phyloP scores from a whole-genome alignment of 2,329 filamentous ascomycete species.

The Fusarium virguliforme region DNA sequence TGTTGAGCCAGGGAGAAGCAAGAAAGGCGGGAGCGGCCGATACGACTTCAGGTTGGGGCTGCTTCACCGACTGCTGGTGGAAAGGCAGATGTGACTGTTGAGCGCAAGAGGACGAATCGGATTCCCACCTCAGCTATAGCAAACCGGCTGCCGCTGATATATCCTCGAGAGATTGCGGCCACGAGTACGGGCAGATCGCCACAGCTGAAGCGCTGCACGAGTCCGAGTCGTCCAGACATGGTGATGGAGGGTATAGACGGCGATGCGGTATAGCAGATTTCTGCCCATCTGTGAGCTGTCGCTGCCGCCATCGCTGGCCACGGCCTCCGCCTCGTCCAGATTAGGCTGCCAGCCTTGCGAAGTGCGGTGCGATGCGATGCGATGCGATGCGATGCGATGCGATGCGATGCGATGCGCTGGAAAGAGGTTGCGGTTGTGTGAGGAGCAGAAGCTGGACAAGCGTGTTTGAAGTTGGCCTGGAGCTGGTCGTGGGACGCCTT shows the following conservation, averaged over 20 bases:
- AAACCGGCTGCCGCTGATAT: constrained; percentile 38
- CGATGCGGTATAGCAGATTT: constrained; percentile 22
- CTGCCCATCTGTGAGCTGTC: constrained; percentile 17
- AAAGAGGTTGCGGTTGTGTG: constrained; percentile 35
- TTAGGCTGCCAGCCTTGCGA: constrained; percentile 16
- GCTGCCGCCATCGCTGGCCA: not conserved
- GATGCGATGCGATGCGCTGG: constrained; percentile 7
- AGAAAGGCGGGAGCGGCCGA: constrained; percentile 34
- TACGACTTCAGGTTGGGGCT: constrained; percentile 29
- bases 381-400: too few species aligned
- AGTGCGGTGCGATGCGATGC: not conserved
- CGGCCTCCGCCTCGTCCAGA: constrained; percentile 28
- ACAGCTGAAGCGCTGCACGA: constrained; percentile 12
- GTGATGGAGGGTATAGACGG: constrained; percentile 45
- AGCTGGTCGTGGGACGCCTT: constrained; percentile 31
- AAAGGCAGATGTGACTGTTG: constrained; percentile 29
- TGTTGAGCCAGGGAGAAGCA: constrained; percentile 42
- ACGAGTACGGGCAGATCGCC: constrained; percentile 22
- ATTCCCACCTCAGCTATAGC: constrained; percentile 29
- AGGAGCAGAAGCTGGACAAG: constrained; percentile 40
- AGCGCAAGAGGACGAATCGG: constrained; percentile 30
- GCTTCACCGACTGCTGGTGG: constrained; percentile 23
- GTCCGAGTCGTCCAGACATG: constrained; percentile 9
- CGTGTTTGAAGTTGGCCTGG: constrained; percentile 51
- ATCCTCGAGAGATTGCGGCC: constrained; percentile 23